Evolutionary conservation across 2,329 filamentous ascomycete genomes (phyloP), one percentile per base, ranked within the genome.

Genomic region (Fonsecaea pedrosoi): DNA sequence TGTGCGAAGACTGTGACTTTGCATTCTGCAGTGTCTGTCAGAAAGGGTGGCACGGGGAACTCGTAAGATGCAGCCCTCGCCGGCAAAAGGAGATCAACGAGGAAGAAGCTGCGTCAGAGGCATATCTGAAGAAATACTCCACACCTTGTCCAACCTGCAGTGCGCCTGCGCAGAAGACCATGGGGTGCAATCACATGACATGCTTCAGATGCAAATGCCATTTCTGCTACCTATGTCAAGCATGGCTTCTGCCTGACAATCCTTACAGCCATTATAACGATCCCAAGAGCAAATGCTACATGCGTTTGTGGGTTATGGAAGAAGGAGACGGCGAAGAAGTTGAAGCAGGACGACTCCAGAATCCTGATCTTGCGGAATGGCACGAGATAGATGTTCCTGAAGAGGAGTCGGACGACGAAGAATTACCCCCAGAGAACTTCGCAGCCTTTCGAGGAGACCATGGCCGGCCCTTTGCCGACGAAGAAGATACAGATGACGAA

Each of bases 151-250:
- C 95, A 10, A 94, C 92, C 3, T 99, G 95, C 80, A 87, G 84
- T 35, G 89, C 90, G 0, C 92, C 92, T 0, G 90, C 90, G 25
- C 92, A 97, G 77, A 99, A 99, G 82, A 92, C 90, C 1, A 89
- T 92, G 75, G 95, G 95, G 45, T 99, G 95, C 83, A 97, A 97
- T 78, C 94, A 97, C 79, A 98, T 98, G 93, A 91, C 90, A 58
- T 97, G 94, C 79, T 92, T 90, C 77, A 89, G 92, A 70, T 99
- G 95, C 82, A 85, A 90, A 60, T 91, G 92, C 1, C 94, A 98
- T 78, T 98, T 97, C 77, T 99, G 95, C 81, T 98, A 98, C 73
- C 85, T 98, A 1, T 98, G 95, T 76, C 90, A 90, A 0, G 85
- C 89, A n/a, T 98, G 92, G 91, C 84, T 99, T 50, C 86, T 90